These are phyloP conservation scores for Fusarium sp. DNA, from an alignment of 2,329 filamentous ascomycete genomes.

Conservation along the genomic window DNA sequence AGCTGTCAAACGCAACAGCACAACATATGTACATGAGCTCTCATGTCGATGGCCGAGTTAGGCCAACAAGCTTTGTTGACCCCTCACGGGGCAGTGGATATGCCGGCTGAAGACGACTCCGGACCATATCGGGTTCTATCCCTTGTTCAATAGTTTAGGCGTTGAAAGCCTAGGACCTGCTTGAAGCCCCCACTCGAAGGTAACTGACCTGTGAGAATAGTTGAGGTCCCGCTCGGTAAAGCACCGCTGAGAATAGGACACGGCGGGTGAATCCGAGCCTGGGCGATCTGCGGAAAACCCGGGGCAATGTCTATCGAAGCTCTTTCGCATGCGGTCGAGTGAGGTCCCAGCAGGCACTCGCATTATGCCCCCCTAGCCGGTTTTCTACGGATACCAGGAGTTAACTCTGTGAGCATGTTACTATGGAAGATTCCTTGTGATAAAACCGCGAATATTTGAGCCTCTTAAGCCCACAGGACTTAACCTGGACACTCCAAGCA, in stretches of 20 bases:
- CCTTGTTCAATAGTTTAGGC: conserved; percentile 8
- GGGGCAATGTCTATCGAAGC: not conserved
- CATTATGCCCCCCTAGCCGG: not conserved
- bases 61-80: conserved; percentile 1
- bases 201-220: not conserved
- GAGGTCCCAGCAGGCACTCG: not conserved
- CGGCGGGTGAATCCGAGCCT: not conserved
- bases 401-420: not conserved
- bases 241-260: not conserved
- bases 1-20: conserved; percentile 3
- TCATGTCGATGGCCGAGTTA: not conserved
- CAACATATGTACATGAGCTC: conserved; percentile 1
- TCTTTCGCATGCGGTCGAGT: not conserved
- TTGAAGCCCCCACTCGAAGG: conserved; percentile 4
- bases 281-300: not conserved
- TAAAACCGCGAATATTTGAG: not conserved
- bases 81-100: conserved; percentile 2
- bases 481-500: not conserved
- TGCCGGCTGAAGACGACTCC: not conserved
- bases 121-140: not conserved
- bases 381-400: not conserved
- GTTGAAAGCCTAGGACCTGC: conserved; percentile 5
- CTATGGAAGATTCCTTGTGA: not conserved
- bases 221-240: not conserved
- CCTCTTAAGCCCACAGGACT: not conserved